These are phyloP conservation scores for Nectriaceae sp. DNA, from an alignment of 2,329 filamentous ascomycete species.

Conservation along the genomic window DNA sequence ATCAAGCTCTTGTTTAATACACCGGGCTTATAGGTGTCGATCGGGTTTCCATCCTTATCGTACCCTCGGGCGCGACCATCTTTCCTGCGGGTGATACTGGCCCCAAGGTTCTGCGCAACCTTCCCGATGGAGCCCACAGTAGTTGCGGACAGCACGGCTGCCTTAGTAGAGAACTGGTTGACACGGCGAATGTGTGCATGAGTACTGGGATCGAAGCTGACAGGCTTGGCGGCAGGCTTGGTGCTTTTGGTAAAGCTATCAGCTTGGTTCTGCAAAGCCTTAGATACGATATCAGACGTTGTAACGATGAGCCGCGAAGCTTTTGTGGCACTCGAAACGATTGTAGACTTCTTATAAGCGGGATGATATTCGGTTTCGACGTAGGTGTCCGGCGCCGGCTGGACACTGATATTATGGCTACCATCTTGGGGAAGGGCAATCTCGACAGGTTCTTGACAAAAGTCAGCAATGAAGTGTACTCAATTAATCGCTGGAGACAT, in stretches of 20 bases:
- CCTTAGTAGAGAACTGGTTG: constrained; percentile 79
- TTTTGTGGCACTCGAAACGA: constrained; percentile 84
- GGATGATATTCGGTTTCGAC: constrained; percentile 80
- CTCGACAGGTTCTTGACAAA: constrained; percentile 73
- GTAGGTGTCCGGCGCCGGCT: constrained; percentile 69
- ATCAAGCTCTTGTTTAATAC: constrained; percentile 95
- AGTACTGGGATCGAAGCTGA: constrained; percentile 85
- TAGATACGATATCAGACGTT: constrained; percentile 76
- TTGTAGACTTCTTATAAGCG: constrained; percentile 82
- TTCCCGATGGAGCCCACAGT: constrained; percentile 83
- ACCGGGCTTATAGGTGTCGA: constrained; percentile 78
- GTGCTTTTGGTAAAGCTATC: constrained; percentile 80
- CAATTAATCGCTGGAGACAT: constrained; percentile 16
- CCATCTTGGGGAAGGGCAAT: constrained; percentile 72
- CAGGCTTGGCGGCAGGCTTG: constrained; percentile 74
- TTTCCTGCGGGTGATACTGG: constrained; percentile 60
- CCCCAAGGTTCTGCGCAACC: constrained; percentile 88
- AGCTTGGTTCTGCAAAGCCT: constrained; percentile 74
- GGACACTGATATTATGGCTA: constrained; percentile 63
- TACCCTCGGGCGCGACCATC: constrained; percentile 58
- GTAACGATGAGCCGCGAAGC: constrained; percentile 93
- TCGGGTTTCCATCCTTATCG: constrained; percentile 69
- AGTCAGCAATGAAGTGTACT: neutral
- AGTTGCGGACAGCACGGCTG: constrained; percentile 78
- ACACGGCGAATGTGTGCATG: constrained; percentile 86